These are phyloP conservation scores for Vanderwaltozyma verrucispora DNA, from an alignment of 805 yeast species.

Conservation along the genomic window DNA sequence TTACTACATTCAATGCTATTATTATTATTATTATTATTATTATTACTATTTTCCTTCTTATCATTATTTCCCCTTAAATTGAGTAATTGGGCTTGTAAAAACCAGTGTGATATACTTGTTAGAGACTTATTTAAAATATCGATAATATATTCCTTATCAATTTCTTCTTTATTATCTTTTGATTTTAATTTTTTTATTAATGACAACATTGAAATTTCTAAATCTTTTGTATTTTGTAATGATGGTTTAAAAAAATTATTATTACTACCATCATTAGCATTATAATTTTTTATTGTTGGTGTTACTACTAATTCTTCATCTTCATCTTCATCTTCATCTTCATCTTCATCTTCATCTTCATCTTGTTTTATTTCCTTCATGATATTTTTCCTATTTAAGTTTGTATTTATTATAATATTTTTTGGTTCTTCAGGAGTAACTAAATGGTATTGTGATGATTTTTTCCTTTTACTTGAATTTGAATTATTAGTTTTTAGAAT, in stretches of 20 bases:
- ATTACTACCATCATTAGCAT: too few species aligned
- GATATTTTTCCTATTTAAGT: too few species aligned
- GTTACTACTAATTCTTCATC: not conserved
- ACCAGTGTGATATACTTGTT: slow-evolving; percentile 25
- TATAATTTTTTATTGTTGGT: not conserved
- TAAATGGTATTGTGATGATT: slow-evolving; percentile 5
- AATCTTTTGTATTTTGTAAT: slow-evolving; percentile 14
- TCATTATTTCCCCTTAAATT: slow-evolving; percentile 9
- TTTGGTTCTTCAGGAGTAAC: slow-evolving; percentile 20
- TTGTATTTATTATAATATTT: not conserved
- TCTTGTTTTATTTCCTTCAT: too few species aligned
- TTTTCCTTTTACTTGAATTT: too few species aligned
- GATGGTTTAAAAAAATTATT: slow-evolving; percentile 6
- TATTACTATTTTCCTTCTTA: not conserved
- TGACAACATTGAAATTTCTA: slow-evolving; percentile 12
- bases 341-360: not conserved
- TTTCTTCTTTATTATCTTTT: not conserved
- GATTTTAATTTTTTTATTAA: slow-evolving; percentile 1
- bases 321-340: not conserved
- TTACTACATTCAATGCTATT: too few species aligned
- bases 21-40: too few species aligned
- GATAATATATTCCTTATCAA: slow-evolving; percentile 12
- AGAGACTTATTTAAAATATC: slow-evolving; percentile 19
- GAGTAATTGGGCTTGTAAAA: slow-evolving; percentile 23
- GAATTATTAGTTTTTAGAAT: too few species aligned